Conservation (phyloP, 208 protist genomes). For the Porcisia deanei region DNA sequence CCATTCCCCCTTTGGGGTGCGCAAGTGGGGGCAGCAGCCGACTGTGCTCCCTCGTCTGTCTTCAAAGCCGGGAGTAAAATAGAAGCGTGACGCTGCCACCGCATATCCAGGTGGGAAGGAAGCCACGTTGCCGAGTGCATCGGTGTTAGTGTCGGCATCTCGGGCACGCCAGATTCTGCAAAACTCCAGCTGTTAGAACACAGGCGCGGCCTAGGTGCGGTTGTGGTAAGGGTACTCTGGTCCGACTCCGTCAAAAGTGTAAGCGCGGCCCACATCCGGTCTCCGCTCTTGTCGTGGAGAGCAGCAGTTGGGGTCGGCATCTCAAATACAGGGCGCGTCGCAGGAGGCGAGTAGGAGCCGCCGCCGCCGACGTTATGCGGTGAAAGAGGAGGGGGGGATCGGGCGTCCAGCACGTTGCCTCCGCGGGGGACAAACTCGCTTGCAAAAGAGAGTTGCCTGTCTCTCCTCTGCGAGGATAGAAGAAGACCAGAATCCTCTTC, state of each 20-base stretch:
- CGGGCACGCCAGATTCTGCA: conserved; percentile 1
- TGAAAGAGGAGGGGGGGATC: neutral
- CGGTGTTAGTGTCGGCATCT: neutral
- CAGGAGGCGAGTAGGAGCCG: neutral
- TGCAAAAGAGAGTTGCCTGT: neutral
- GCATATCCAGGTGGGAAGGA: neutral
- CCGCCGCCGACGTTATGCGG: neutral
- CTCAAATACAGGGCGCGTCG: neutral
- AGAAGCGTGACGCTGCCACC: conserved; percentile 2
- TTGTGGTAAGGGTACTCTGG: neutral
- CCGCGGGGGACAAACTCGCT: neutral
- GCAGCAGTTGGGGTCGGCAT: neutral
- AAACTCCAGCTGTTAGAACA: conserved; percentile 10
- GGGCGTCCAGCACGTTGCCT: neutral
- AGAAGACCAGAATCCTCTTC: neutral
- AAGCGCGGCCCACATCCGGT: neutral
- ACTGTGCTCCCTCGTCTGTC: neutral
- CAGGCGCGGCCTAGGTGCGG: neutral
- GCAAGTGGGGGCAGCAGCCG: neutral
- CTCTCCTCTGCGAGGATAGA: neutral
- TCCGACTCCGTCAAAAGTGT: neutral
- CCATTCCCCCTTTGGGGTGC: neutral
- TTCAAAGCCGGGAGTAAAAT: neutral
- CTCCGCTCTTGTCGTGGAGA: neutral
- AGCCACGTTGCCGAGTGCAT: neutral